Conservation (phyloP, 306 rosid species). For the Gleditsia sinensis region DNA sequence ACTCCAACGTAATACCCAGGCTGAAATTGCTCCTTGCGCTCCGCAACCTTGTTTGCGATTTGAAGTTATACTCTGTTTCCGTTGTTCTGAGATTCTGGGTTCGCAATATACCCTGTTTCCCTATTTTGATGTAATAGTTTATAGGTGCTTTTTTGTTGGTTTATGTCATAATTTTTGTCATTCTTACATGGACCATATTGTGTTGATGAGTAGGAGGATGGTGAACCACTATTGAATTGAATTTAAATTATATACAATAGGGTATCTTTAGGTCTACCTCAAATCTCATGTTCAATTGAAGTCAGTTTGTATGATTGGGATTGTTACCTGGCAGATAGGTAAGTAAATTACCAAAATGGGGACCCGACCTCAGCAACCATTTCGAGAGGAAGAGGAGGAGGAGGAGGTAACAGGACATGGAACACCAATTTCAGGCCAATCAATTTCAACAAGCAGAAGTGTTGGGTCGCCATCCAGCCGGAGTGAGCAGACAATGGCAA, state of each 20-base stretch:
- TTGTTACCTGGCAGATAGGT: neutral
- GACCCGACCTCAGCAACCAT: slow-evolving; percentile 57
- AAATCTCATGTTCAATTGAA: slow-evolving; percentile 5
- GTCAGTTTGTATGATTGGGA: neutral
- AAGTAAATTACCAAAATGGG: slow-evolving; percentile 55
- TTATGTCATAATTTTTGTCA: neutral
- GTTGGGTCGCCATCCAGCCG: slow-evolving; percentile 90
- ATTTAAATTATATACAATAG: neutral
- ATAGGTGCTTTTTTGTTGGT: neutral
- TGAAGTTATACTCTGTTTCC: too few species aligned
- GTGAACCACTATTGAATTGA: slow-evolving; percentile 5
- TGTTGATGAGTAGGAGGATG: neutral
- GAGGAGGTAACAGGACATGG: slow-evolving; percentile 58
- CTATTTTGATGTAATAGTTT: neutral
- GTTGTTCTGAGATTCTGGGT: too few species aligned
- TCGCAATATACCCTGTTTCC: too few species aligned
- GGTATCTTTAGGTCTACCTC: neutral
- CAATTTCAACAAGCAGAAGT: slow-evolving; percentile 88
- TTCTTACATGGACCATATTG: neutral
- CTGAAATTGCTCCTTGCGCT: too few species aligned
- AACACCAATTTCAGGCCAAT: slow-evolving; percentile 69
- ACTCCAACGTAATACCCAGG: too few species aligned
- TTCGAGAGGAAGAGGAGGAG: slow-evolving; percentile 71
- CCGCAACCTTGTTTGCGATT: too few species aligned
- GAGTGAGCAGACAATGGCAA: slow-evolving; percentile 90